Base-by-base conservation (phyloP, 2,329 filamentous ascomycete species). In the Sordariomycetes sp. region DNA sequence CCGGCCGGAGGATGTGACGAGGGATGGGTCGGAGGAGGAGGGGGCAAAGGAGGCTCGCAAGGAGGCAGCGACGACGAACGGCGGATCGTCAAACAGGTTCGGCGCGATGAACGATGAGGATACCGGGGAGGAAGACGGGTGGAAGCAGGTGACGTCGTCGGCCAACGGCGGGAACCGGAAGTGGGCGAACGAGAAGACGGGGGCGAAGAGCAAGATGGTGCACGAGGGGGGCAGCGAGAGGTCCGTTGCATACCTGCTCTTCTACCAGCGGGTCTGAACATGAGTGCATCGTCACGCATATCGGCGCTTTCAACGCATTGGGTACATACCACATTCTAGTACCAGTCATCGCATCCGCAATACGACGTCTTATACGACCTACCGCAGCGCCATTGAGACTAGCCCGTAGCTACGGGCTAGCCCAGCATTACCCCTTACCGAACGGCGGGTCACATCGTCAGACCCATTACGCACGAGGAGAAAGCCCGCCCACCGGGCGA, bases 181-280 rank as follows among this genome's bases (percentile, higher is more conserved):
- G 59, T 91, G 88, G 79, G 80, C 80, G 58, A 94, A 92, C 65
- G 88, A 62, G 71, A 74, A 61, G 55, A 32, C 57, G 8, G 55
- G 76, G 66, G 74, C 75, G 72, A 79, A 82, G 75, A 63, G 77
- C 67, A 79, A 82, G 73, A 72, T 83, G 71, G 62, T 76, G 69
- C 78, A 83, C 71, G 84, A 85, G 65, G 82, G 74, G 63, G 81
- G 89, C 68, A 90, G 90, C 72, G 93, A 97, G 71, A 96, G 93
- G 79, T 96, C 96, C 79, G 93, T 97, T 60, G 94, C 94, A 3
- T 99, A 99, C 73, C 83, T 99, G 64, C 75, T 99, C 68, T 96
- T 99, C 74, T 99, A 99, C 72, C 88, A 97, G 75, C 85, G 84
- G 66, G 82, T 94, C 61, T 82, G 64, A 67, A 55, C 22, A 53